Evolutionary conservation across 768 basidiomycete genomes (phyloP).

Genomic region (Leccinellum albellum): DNA sequence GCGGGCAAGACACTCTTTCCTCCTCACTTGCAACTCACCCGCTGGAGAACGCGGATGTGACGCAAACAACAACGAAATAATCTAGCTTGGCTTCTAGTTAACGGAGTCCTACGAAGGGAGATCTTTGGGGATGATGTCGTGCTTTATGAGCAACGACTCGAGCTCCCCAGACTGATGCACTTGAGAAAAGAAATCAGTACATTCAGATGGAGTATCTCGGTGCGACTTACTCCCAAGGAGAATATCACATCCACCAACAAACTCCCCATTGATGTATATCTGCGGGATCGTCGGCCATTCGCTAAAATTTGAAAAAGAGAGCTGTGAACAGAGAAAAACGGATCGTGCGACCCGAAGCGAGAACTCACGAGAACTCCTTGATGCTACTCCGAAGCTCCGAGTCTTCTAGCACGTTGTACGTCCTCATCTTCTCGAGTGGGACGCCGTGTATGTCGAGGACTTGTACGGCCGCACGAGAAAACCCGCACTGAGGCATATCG

Average conservation of each 20-base stretch:
- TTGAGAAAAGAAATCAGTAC: slow-evolving; percentile 28
- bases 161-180: slow-evolving; percentile 98
- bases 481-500: slow-evolving; percentile 83
- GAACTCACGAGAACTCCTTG: slow-evolving; percentile 95
- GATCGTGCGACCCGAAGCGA: neutral
- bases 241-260: slow-evolving; percentile 97
- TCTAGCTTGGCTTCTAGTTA: neutral
- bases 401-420: slow-evolving; percentile 89
- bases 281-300: slow-evolving; percentile 99
- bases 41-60: neutral
- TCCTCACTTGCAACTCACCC: neutral
- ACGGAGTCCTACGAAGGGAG: neutral
- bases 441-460: slow-evolving; percentile 85
- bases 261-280: slow-evolving; percentile 91
- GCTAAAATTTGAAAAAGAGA: slow-evolving; percentile 37
- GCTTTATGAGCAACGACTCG: slow-evolving; percentile 72
- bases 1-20: neutral
- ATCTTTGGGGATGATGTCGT: slow-evolving; percentile 54
- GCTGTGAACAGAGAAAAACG: neutral
- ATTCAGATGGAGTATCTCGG: neutral
- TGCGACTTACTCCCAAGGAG: slow-evolving; percentile 73
- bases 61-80: neutral
- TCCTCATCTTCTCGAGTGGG: slow-evolving; percentile 73
- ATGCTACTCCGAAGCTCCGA: slow-evolving; percentile 77
- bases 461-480: slow-evolving; percentile 91